Evolutionary conservation across 2,329 filamentous ascomycete species (phyloP).

Genomic region (Aspergillus phoenicis): DNA sequence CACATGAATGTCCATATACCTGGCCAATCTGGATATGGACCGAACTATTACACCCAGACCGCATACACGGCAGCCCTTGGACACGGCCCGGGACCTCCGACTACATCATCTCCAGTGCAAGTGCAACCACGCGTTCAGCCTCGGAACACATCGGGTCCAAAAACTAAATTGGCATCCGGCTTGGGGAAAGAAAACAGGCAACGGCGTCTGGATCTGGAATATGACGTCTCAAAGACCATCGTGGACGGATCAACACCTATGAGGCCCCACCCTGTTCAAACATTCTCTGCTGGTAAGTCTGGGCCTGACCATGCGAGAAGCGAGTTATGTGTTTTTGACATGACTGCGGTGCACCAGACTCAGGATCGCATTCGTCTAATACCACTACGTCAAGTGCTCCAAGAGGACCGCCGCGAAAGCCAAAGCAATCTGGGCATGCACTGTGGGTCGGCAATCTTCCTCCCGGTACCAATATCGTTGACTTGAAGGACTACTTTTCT

Average conservation of each 20-base stretch:
- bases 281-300: slow-evolving; percentile 24
- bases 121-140: slow-evolving; percentile 11
- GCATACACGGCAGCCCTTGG: slow-evolving; percentile 27
- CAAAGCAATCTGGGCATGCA: slow-evolving; percentile 75
- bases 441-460: slow-evolving; percentile 96
- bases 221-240: slow-evolving; percentile 41
- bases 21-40: slow-evolving; percentile 27
- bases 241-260: slow-evolving; percentile 41
- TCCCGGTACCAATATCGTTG: slow-evolving; percentile 76
- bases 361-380: slow-evolving; percentile 10
- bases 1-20: slow-evolving; percentile 21
- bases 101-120: slow-evolving; percentile 5
- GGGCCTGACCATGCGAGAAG: neutral
- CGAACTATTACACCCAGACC: slow-evolving; percentile 30
- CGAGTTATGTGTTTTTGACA: neutral
- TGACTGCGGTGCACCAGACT: slow-evolving; percentile 17
- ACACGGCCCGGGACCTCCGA: slow-evolving; percentile 17
- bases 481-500: slow-evolving; percentile 88
- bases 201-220: slow-evolving; percentile 21
- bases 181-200: slow-evolving; percentile 12
- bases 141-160: slow-evolving; percentile 5
- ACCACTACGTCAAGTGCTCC: slow-evolving; percentile 39
- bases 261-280: slow-evolving; percentile 22
- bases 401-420: slow-evolving; percentile 67
- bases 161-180: neutral